A percentile compares a stretch with the other conserved stretches of the same genome.
Evolutionary conservation across 306 rosid genomes (phyloP).

Genomic region (Gillenia trifoliata): DNA sequence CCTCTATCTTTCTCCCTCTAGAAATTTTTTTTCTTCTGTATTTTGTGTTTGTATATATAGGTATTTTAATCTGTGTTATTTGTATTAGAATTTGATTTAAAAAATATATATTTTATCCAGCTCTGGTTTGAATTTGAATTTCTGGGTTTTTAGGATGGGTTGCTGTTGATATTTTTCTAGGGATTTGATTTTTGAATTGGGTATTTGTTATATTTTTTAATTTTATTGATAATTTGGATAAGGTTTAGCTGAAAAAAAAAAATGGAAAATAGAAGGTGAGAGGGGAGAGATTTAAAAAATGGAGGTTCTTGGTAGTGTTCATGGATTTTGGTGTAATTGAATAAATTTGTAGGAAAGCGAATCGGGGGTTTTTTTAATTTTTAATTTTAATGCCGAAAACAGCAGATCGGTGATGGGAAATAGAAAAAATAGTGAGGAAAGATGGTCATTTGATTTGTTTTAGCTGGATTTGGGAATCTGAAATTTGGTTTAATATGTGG

Average conservation of each 20-base stretch:
- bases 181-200: neutral
- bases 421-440: neutral
- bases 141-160: neutral
- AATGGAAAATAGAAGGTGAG: neutral
- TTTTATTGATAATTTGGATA: neutral
- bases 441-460: neutral
- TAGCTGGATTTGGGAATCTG: neutral
- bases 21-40: neutral
- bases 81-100: neutral
- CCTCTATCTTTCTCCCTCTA: neutral
- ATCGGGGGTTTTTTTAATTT: slow-evolving; percentile 15
- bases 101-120: neutral
- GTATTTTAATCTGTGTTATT: neutral
- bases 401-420: slow-evolving; percentile 46
- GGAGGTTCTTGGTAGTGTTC: neutral
- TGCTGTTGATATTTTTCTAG: neutral
- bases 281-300: neutral
- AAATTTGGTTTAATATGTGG: slow-evolving; percentile 8
- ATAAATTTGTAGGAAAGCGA: slow-evolving; percentile 15
- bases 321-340: neutral
- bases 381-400: slow-evolving; percentile 15
- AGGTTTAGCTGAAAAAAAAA: neutral
- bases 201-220: neutral
- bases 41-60: neutral
- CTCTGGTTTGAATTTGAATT: neutral